These are phyloP conservation scores for Trichaptum fuscoviolaceum DNA, from an alignment of 768 basidiomycete genomes.

Conservation along the genomic window DNA sequence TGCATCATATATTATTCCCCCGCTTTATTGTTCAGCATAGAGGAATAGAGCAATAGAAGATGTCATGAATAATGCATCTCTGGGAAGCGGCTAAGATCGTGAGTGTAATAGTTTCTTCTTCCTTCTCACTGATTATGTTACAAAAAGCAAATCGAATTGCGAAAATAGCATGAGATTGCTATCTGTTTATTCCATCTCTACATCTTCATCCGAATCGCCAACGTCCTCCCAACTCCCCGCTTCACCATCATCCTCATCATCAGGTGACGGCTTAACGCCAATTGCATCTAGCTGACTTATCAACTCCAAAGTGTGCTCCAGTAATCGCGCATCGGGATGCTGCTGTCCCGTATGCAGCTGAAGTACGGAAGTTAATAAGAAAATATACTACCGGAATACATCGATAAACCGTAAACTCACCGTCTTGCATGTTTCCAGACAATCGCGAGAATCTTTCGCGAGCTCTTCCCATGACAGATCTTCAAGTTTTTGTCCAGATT, in stretches of 20 bases:
- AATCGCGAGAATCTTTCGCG: slow-evolving; percentile 71
- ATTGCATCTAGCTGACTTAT: slow-evolving; percentile 58
- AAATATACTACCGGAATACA: background rate
- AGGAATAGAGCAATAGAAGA: background rate
- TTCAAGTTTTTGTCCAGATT: slow-evolving; percentile 38
- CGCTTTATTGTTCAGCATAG: background rate
- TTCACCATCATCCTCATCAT: slow-evolving; percentile 48
- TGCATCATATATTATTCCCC: background rate
- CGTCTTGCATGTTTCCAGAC: slow-evolving; percentile 76
- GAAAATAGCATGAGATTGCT: background rate
- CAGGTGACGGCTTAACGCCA: slow-evolving; percentile 59
- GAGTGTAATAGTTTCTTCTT: too few relatives aligned
- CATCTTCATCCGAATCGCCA: slow-evolving; percentile 41
- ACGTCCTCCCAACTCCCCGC: slow-evolving; percentile 61
- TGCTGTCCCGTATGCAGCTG: slow-evolving; percentile 69
- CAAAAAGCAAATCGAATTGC: too few relatives aligned
- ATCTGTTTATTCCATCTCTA: slow-evolving; percentile 33
- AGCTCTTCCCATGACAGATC: slow-evolving; percentile 64
- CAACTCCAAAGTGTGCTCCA: slow-evolving; percentile 73
- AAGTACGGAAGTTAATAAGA: background rate
- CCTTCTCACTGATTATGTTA: too few relatives aligned
- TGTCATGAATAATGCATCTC: background rate
- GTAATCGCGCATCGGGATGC: slow-evolving; percentile 69
- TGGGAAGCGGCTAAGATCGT: too few relatives aligned
- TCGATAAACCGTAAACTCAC: slow-evolving; percentile 36